Percentiles rank a stretch among this genome's conserved stretches.
phyloP scores from a whole-genome alignment of 106 monocot species.

The Amphibolis antarctica region DNA sequence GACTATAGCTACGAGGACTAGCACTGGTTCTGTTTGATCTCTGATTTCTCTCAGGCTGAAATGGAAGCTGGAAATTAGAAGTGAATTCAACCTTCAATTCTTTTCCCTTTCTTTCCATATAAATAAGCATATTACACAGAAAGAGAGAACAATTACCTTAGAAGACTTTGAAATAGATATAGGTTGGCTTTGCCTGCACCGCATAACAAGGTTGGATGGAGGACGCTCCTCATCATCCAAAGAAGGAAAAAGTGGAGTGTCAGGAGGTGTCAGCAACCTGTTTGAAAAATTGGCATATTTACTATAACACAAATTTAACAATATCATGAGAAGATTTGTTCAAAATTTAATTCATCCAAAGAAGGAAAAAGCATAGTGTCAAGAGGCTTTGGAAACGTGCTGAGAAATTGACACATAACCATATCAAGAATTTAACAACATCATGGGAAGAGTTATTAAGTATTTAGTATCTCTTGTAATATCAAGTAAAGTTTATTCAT shows the following conservation, averaged over 20 bases:
- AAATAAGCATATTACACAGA: background rate
- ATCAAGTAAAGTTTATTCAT: too few species aligned
- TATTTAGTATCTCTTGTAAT: too few species aligned
- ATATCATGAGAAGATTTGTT: background rate
- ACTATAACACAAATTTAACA: background rate
- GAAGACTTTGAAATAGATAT: slow-evolving; percentile 44
- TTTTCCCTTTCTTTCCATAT: background rate
- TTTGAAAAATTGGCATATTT: slow-evolving; percentile 9
- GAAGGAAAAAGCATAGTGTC: too few species aligned
- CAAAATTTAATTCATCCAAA: too few species aligned
- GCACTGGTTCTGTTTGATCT: slow-evolving; percentile 52
- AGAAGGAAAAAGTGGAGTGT: slow-evolving; percentile 86
- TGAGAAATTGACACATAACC: too few species aligned
- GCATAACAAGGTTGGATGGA: slow-evolving; percentile 18
- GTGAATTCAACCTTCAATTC: background rate
- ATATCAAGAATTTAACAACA: too few species aligned
- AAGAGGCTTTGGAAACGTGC: too few species aligned
- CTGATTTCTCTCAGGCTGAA: slow-evolving; percentile 44
- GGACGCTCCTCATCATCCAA: slow-evolving; percentile 75
- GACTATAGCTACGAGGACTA: slow-evolving; percentile 58
- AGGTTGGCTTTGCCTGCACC: slow-evolving; percentile 61
- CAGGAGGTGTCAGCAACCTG: slow-evolving; percentile 98
- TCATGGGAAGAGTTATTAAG: too few species aligned
- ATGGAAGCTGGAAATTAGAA: background rate
- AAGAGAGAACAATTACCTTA: slow-evolving; percentile 23